phyloP scores from a whole-genome alignment of 225 moss, liverwort and hornwort species.

The Anthoceros angustus region DNA sequence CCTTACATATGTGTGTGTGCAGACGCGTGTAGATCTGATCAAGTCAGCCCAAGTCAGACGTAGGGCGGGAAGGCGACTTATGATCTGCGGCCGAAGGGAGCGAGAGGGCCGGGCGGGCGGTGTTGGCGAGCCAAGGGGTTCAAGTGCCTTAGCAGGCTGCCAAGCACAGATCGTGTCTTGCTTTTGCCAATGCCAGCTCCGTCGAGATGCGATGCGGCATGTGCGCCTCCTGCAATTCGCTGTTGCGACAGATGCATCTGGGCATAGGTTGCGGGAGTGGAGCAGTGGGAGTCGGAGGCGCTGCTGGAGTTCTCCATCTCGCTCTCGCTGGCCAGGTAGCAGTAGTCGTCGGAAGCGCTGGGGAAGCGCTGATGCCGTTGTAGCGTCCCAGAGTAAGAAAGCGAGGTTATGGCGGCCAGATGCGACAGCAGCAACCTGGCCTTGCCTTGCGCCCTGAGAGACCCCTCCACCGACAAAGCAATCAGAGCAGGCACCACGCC shows the following conservation, averaged over 20 bases:
- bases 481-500: slow-evolving; percentile 78
- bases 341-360: neutral
- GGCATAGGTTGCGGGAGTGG: neutral
- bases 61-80: neutral
- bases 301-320: neutral
- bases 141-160: neutral
- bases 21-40: too few species aligned
- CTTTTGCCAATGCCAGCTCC: neutral
- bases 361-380: neutral
- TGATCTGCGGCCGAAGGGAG: neutral
- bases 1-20: too few species aligned
- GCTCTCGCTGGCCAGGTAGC: neutral
- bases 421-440: slow-evolving; percentile 64
- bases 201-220: too few species aligned
- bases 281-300: neutral
- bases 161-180: neutral
- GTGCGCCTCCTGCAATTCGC: neutral
- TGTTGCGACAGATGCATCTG: neutral
- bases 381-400: neutral
- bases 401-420: slow-evolving; percentile 12
- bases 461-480: slow-evolving; percentile 48
- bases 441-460: slow-evolving; percentile 58
- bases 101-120: neutral
- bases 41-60: too few species aligned
- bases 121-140: neutral